A percentile compares a stretch with the other conserved stretches of the same genome.
phyloP scores from a whole-genome alignment of 306 rosid genomes.

The Gastrolobium villosum region DNA sequence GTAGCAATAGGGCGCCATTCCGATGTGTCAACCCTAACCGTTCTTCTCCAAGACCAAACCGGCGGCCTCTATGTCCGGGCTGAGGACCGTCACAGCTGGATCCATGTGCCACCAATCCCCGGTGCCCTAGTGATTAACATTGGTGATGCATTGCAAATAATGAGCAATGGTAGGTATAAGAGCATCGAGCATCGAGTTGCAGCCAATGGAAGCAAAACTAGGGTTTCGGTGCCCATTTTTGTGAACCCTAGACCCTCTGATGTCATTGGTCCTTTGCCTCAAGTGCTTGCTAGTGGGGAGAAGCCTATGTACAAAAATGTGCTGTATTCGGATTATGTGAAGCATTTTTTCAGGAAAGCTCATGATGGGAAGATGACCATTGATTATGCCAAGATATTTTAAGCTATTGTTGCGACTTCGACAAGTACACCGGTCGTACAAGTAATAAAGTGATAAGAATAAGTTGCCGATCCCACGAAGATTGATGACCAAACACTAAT shows the following conservation, averaged over 20 bases:
- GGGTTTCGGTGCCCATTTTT: slow-evolving; percentile 71
- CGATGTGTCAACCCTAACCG: slow-evolving; percentile 63
- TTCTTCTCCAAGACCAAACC: slow-evolving; percentile 69
- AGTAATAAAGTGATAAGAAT: no score
- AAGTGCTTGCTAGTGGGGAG: slow-evolving; percentile 57
- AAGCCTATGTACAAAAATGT: slow-evolving; percentile 58
- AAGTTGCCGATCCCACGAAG: no score
- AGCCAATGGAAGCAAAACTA: slow-evolving; percentile 55
- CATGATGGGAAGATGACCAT: slow-evolving; percentile 73
- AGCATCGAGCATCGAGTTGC: slow-evolving; percentile 70
- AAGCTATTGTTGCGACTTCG: not conserved
- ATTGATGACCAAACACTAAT: no score
- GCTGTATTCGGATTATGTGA: slow-evolving; percentile 64
- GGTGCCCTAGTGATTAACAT: slow-evolving; percentile 69
- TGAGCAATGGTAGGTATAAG: slow-evolving; percentile 73
- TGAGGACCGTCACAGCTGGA: slow-evolving; percentile 34
- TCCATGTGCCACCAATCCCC: slow-evolving; percentile 60
- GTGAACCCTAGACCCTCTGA: slow-evolving; percentile 61
- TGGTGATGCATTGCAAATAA: slow-evolving; percentile 68
- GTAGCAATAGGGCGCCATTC: slow-evolving; percentile 72
- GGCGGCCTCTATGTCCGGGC: slow-evolving; percentile 64
- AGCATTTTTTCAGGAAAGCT: slow-evolving; percentile 64
- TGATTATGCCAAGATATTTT: slow-evolving; percentile 56
- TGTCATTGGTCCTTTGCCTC: slow-evolving; percentile 54
- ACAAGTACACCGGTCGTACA: no score